A percentile compares a stretch with the other conserved stretches of the same genome.
Conservation (phyloP, 768 basidiomycete genomes). For the Lactarius sp. region DNA sequence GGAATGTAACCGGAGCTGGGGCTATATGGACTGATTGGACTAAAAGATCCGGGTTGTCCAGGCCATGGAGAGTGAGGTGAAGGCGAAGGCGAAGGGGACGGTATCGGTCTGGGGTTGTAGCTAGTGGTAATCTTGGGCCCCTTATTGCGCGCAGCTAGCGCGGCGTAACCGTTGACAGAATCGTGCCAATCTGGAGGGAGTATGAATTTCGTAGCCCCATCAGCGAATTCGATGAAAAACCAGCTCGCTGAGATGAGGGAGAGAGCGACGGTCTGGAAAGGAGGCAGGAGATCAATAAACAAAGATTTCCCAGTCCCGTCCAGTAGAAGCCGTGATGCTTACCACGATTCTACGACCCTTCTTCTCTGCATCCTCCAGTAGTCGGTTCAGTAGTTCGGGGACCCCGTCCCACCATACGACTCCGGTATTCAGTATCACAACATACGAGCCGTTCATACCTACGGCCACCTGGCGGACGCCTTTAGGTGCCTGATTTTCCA, state of each 20-base stretch:
- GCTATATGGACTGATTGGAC: no score
- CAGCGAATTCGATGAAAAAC: conserved; percentile 18
- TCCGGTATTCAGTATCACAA: conserved; percentile 10
- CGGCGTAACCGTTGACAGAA: not conserved
- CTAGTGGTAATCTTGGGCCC: no score
- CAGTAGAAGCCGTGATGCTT: not conserved
- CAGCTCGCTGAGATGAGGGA: conserved; percentile 4
- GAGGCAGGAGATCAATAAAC: not conserved
- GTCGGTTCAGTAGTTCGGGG: not conserved
- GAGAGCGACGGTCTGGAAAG: conserved; percentile 5
- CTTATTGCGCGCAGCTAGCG: not conserved
- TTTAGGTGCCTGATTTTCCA: not conserved
- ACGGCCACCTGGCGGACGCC: conserved; percentile 19
- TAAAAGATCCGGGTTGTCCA: no score
- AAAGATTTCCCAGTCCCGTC: no score
- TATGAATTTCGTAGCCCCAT: not conserved
- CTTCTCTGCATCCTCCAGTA: conserved; percentile 6
- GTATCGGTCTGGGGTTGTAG: no score
- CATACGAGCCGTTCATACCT: conserved; percentile 8
- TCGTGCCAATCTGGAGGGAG: conserved; percentile 11
- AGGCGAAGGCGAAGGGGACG: no score
- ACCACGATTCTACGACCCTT: not conserved
- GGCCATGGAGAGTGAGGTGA: no score
- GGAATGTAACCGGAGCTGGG: no score
- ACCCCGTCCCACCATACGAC: conserved; percentile 9